A percentile compares a stretch with the other conserved stretches of the same genome.
These are phyloP conservation scores for Simplicillium aogashimaense DNA, from an alignment of 2,329 filamentous ascomycete genomes.

Conservation along the genomic window DNA sequence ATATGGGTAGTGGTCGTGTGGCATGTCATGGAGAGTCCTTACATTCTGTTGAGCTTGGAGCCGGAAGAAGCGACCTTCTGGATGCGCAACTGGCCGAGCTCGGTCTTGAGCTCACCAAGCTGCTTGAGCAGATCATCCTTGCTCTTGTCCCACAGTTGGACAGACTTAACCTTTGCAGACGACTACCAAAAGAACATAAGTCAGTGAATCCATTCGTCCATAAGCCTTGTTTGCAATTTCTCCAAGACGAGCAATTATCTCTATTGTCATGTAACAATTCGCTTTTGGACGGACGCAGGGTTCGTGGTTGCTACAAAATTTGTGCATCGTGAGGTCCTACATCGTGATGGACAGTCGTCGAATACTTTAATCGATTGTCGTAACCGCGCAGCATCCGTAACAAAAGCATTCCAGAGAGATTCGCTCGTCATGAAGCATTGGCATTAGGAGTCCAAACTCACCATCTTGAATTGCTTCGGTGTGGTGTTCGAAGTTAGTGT, in stretches of 20 bases:
- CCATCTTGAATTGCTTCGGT: slow-evolving; percentile 36
- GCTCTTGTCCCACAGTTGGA: slow-evolving; percentile 97
- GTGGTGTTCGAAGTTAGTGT: slow-evolving; percentile 28
- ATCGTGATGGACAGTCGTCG: neutral
- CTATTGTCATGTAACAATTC: slow-evolving; percentile 1
- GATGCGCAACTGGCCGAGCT: slow-evolving; percentile 92
- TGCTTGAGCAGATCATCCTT: slow-evolving; percentile 98
- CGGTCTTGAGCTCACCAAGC: slow-evolving; percentile 88
- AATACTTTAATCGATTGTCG: no score
- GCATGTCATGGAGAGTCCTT: slow-evolving; percentile 28
- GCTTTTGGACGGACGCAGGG: no score
- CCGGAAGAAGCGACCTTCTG: slow-evolving; percentile 96
- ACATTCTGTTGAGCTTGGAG: slow-evolving; percentile 98
- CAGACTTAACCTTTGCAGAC: slow-evolving; percentile 75
- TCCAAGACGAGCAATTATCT: no score
- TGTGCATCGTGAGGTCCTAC: neutral
- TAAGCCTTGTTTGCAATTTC: no score
- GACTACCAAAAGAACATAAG: slow-evolving; percentile 22
- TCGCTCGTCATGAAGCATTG: no score
- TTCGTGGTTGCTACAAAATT: no score
- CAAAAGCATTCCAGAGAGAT: slow-evolving; percentile 1
- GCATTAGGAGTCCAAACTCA: slow-evolving; percentile 21
- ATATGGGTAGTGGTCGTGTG: slow-evolving; percentile 2
- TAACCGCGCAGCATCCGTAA: no score
- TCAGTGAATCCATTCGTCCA: slow-evolving; percentile 10